Conservation (phyloP, 495 filamentous ascomycete species). For the Podospora pseudoanserina region DNA sequence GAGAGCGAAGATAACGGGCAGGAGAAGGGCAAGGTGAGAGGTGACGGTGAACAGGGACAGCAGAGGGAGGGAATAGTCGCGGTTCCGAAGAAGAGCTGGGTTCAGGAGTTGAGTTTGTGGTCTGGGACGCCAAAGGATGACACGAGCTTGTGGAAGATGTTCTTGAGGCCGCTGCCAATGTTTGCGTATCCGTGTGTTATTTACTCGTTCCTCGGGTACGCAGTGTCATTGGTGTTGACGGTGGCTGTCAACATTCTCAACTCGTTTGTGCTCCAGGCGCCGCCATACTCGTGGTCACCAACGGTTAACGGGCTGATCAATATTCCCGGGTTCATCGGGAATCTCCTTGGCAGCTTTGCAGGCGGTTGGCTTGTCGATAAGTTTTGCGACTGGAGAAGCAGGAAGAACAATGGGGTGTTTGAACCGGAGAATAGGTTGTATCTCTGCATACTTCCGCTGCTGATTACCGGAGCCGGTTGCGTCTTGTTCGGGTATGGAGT, state of each 20-base stretch:
- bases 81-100: constrained; percentile 27
- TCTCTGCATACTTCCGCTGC: constrained; percentile 40
- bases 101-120: constrained; percentile 30
- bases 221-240: constrained; percentile 48
- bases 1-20: background rate
- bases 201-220: constrained; percentile 42
- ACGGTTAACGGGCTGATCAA: constrained; percentile 57
- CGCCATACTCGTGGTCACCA: constrained; percentile 59
- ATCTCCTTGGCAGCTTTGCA: constrained; percentile 41
- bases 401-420: constrained; percentile 48
- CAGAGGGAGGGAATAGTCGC: background rate
- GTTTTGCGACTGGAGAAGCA: constrained; percentile 45
- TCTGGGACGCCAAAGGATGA: constrained; percentile 19
- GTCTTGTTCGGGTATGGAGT: constrained; percentile 39
- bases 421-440: constrained; percentile 55
- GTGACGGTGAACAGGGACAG: background rate
- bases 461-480: constrained; percentile 38
- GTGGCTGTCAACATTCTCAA: constrained; percentile 64
- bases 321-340: constrained; percentile 45
- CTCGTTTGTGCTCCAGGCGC: constrained; percentile 59
- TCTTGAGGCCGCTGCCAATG: constrained; percentile 39
- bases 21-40: background rate
- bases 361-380: constrained; percentile 45
- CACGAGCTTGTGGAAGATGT: constrained; percentile 29
- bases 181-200: constrained; percentile 42